Base-by-base conservation (phyloP, 805 yeast genomes). In the Komagataella phaffii region DNA sequence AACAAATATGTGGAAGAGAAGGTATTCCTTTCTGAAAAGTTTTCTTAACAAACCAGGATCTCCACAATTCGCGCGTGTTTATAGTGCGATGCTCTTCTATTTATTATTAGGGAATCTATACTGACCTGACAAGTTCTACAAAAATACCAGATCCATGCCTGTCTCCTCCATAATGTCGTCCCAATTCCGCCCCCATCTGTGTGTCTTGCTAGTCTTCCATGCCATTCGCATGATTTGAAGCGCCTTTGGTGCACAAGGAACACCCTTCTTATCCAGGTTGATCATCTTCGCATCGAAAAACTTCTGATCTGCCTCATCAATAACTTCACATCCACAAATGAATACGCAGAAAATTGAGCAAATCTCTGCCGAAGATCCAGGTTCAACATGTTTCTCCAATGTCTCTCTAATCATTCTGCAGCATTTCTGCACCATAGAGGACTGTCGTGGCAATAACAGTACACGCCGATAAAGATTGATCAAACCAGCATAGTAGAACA, bases 401-500 rank as follows among this genome's bases (percentile, higher is more conserved):
- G 73, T 57, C 3, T 56, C 55, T 2, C 71, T 68, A 54, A 77
- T 70, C 14, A 69, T 70, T 7, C 56, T 52, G 18, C 77, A 76
- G 44, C 77, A 56, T 7, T 73, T 70, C 56, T 77, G 83, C 12
- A 82, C 75, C 2, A 75, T 52, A 1, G 60, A 58, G 30, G 82
- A 76, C 7, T 61, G 60, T 19, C 74, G 58, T 0, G 81, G 79
- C 2, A 79, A 58, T 24, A 61, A 57, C 17, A 81, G 62, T 1
- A 79, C 83, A 17, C 88, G 64, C 30, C 85, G 64, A 56, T 79
- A 79, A 7, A 82, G 59, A 54, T 79, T 81, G 30, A 81, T 67
- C 23, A 80, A 59, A 0, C 82, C 83, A 62, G 77, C 72, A 51
- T 72, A 67, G 55, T 74, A 73, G 58, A 76, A 81, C 2, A 78